phyloP scores from a whole-genome alignment of 2,329 filamentous ascomycete species.

The Neofusicoccum kwambonambiense region DNA sequence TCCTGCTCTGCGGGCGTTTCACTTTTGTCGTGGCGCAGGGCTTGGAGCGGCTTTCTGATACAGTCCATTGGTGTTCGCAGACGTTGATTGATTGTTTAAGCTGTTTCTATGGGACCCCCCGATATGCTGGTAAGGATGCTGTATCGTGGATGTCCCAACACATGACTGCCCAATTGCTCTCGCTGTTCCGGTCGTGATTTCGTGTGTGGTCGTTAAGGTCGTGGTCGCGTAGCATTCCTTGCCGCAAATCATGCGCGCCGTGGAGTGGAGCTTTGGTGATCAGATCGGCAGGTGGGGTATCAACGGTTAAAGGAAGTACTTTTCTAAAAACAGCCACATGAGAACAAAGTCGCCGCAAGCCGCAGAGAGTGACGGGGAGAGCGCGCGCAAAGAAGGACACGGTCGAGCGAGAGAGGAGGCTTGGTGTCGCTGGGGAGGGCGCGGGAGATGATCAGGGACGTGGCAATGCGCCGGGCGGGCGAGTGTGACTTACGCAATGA shows the following conservation, averaged over 20 bases:
- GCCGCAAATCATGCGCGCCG: neutral
- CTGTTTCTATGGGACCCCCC: neutral
- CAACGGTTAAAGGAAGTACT: neutral
- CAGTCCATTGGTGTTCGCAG: conserved; percentile 1
- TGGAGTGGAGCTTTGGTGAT: neutral
- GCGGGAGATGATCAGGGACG: neutral
- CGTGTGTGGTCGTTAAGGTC: neutral
- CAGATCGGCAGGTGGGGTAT: neutral
- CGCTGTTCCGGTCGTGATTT: neutral
- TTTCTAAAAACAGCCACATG: neutral
- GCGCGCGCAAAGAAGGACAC: neutral
- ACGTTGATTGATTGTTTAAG: neutral
- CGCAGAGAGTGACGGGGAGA: neutral
- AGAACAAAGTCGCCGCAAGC: neutral
- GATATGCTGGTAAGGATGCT: neutral
- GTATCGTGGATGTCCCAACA: neutral
- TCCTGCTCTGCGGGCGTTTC: neutral
- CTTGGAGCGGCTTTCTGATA: conserved; percentile 1
- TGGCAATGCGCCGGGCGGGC: neutral
- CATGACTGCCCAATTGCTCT: neutral
- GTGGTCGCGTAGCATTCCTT: neutral
- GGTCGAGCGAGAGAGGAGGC: neutral
- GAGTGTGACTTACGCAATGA: conserved; percentile 9
- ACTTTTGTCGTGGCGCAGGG: neutral
- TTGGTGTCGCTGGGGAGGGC: neutral